Base-by-base conservation (phyloP, 139 green algal genomes). In the Chlamydomonas incerta region DNA sequence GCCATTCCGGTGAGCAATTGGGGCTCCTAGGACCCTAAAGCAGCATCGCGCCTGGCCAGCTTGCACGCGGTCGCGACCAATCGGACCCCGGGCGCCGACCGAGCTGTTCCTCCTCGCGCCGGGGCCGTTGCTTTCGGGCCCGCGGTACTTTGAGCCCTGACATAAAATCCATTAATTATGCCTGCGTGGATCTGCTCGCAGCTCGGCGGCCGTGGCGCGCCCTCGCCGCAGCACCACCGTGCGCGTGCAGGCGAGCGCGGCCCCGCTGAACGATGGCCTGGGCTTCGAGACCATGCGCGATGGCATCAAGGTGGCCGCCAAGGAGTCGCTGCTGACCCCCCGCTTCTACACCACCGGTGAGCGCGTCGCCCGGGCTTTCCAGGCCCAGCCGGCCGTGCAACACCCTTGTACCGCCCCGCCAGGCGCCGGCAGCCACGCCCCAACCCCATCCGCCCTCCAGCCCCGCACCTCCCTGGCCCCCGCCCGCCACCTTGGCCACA, bases 261-360 rank as follows among this genome's bases (percentile, higher is more conserved):
- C 67, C 29, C 29, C 50, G 3, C 81, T 87, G 17, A 86, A 66
- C 67, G 34, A 57, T 0, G 55, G 80, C 31, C 85, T 92, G 47
- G 88, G 88, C 74, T 92, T 92, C 85, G 72, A 92, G 84, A 90
- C 85, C 18, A 92, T 92, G 88, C 85, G 97, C 20, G 91, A 94
- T 71, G 97, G 97, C 41, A 90, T 99, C 41, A 99, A 99, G 94
- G 92, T 92, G 62, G 93, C 95, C 26, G 87, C 92, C 6, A 81
- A 93, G 3, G 97, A 99, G 88, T 95, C 93, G 0, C 62, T 99
- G 15, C 89, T 99, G 34, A 98, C 96, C 0, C 97, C 97, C 8
- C 93, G 96, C 24, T 99, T 99, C 93, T 99, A 99, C 94, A 99
- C 97, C 85, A 99, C 97, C 34, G 77, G 77, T 83, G 34, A 24